Percentiles rank a stretch among this genome's conserved stretches.
Conservation (phyloP, 2,329 filamentous ascomycete species). For the Xylariaceae sp. region DNA sequence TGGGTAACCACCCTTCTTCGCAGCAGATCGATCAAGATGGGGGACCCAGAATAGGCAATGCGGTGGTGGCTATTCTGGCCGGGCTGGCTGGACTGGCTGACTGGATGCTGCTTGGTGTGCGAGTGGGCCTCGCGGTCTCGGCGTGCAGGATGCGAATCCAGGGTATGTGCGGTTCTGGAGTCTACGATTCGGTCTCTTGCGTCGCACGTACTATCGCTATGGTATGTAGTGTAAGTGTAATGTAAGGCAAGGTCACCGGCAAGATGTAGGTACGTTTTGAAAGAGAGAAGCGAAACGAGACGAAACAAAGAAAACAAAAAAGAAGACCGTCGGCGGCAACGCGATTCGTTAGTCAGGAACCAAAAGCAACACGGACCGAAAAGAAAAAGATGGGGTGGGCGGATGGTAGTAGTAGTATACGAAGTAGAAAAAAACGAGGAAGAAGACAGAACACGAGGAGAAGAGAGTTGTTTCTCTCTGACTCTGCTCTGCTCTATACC, state of each 20-base stretch:
- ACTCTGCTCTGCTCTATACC: too few species aligned
- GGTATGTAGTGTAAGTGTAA: slow-evolving; percentile 4
- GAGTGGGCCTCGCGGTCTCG: slow-evolving; percentile 14
- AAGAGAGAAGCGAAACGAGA: background rate
- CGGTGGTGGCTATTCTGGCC: background rate
- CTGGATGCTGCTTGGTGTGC: slow-evolving; percentile 10
- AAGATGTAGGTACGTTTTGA: background rate
- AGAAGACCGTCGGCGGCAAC: too few species aligned
- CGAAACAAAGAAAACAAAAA: background rate
- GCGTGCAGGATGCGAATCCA: slow-evolving; percentile 17
- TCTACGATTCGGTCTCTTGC: background rate
- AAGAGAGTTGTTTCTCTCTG: too few species aligned
- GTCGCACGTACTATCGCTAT: slow-evolving; percentile 4
- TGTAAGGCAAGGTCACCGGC: background rate
- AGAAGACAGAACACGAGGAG: too few species aligned
- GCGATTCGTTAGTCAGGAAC: too few species aligned
- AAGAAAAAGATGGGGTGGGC: too few species aligned
- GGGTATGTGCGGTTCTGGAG: background rate
- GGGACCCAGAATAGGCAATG: background rate
- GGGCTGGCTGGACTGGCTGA: background rate
- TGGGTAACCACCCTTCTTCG: background rate
- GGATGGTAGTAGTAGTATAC: too few species aligned
- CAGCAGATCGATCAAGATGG: background rate
- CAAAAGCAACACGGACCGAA: too few species aligned
- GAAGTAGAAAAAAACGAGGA: too few species aligned